Conservation (phyloP, 176 grass and related monocot genomes). For the Aegilops bicornis region DNA sequence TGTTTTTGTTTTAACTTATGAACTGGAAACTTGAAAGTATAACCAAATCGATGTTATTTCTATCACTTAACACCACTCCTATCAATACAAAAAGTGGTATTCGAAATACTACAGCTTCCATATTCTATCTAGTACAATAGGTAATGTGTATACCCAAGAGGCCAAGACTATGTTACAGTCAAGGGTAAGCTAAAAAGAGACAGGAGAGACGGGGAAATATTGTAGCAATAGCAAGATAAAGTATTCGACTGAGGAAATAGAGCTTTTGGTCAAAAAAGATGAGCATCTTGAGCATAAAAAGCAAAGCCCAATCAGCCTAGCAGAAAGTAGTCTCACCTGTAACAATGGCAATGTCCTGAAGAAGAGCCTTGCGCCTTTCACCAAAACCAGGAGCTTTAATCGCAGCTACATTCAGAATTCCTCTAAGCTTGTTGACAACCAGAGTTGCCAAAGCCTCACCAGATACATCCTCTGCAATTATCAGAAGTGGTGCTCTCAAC, state of each 20-base stretch:
- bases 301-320: not conserved
- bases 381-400: conserved; percentile 96
- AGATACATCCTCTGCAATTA: conserved; percentile 83
- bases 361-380: conserved; percentile 86
- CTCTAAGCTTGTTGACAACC: conserved; percentile 88
- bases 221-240: not conserved
- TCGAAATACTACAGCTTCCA: not conserved
- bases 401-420: conserved; percentile 86
- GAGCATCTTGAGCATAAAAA: not conserved
- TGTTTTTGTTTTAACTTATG: not conserved
- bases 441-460: conserved; percentile 93
- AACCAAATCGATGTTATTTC: not conserved
- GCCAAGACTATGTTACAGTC: not conserved
- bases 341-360: conserved; percentile 92
- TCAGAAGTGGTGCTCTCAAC: conserved; percentile 83
- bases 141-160: not conserved
- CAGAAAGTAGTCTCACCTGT: conserved; percentile 54
- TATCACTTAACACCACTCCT: not conserved
- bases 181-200: not conserved
- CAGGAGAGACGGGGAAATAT: not conserved
- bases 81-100: not conserved
- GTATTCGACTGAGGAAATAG: not conserved
- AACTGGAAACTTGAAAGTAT: not conserved
- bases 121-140: not conserved
- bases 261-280: conserved; percentile 3